Evolutionary conservation across 2,329 filamentous ascomycete species (phyloP).

Genomic region (Talaromyces funiculosus): DNA sequence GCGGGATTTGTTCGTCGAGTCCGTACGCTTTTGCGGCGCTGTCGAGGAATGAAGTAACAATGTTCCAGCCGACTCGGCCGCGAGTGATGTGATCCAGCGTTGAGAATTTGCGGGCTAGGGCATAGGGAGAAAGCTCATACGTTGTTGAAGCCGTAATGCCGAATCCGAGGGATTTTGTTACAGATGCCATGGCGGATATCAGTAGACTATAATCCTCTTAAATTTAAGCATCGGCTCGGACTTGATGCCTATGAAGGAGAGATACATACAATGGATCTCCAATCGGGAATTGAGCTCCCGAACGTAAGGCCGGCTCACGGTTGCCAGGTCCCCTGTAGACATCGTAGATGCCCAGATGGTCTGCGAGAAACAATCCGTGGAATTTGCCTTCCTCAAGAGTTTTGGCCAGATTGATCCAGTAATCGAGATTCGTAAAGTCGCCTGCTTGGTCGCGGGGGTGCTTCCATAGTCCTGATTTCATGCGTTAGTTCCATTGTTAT

Average conservation of each 20-base stretch:
- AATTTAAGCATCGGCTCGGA: background rate
- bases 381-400: conserved; percentile 46
- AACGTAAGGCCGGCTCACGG: conserved; percentile 33
- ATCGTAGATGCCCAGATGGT: conserved; percentile 45
- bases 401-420: conserved; percentile 46
- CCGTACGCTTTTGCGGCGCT: conserved; percentile 46
- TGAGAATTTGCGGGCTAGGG: conserved; percentile 50
- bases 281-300: conserved; percentile 40
- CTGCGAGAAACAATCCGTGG: conserved; percentile 49
- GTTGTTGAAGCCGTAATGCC: conserved; percentile 52
- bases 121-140: conserved; percentile 49
- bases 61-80: conserved; percentile 50
- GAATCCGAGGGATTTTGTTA: conserved; percentile 44
- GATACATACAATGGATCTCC: conserved; percentile 36
- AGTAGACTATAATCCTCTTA: background rate
- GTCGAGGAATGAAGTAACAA: conserved; percentile 47
- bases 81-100: conserved; percentile 50
- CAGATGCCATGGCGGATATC: conserved; percentile 44
- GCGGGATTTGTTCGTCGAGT: conserved; percentile 41
- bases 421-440: conserved; percentile 39
- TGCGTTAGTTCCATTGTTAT: background rate
- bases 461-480: conserved; percentile 7
- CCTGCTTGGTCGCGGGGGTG: conserved; percentile 27
- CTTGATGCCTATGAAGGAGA: background rate
- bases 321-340: conserved; percentile 42